Base-by-base conservation (phyloP, 2,329 filamentous ascomycete genomes). In the Botrytis elliptica region DNA sequence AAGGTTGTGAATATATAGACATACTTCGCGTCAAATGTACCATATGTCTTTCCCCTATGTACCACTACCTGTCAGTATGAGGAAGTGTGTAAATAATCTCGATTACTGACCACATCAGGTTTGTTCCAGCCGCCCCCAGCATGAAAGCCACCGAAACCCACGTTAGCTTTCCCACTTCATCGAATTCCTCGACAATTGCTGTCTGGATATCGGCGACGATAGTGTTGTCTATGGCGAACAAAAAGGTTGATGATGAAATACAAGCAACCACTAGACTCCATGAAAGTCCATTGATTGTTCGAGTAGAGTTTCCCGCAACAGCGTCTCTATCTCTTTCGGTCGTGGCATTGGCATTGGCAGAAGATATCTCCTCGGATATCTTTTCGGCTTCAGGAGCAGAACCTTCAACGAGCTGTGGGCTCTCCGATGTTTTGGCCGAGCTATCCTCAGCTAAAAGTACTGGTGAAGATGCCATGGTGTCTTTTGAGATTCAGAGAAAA, bases 181-280 rank as follows among this genome's bases (percentile, higher is more conserved):
- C 78, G 29, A 84, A 83, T 0, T 75, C 74, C 33, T 81, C 78
- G 38, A 83, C 75, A 38, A 85, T 82, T 12, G 66, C 65, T 76
- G 81, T 82, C 70, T 86, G 84, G n/a, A 86, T 81, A 75, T 85
- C 82, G 29, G 85, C 85, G 4, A 84, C 82, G 64, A 88, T 65
- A 16, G 70, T 66, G 60, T 63, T 72, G 46, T 72, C 33, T 22
- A 72, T 60, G 14, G 68, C 22, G 38, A 70, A 70, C 49, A 70
- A 40, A 29, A 70, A 70, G 4, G 74, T 75, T 8, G 75, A 75
- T 25, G 59, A 71, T 42, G 62, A 38, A 12, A 64, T 64, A 18
- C 62, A 64, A 29, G 62, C 60, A 22, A 64, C 62, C 3, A 64
- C 62, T 42, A 64, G 33, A 5, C 10, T 42, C 62, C 36, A 64